Evolutionary conservation across 768 basidiomycete species (phyloP), one percentile per base, ranked within the genome.

Genomic region (Boletus barrowsii): DNA sequence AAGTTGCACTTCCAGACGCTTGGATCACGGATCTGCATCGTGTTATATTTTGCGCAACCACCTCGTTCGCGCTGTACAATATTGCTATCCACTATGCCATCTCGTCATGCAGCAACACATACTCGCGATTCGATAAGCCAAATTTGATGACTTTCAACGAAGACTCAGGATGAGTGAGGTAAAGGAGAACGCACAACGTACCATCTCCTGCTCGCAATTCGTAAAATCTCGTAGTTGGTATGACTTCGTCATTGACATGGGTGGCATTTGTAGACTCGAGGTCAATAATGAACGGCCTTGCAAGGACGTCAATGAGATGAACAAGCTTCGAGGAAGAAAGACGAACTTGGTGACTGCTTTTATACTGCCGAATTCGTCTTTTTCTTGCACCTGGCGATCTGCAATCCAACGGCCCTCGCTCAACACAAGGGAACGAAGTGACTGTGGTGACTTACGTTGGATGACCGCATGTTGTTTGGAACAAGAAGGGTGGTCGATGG

Each of bases 391-490:
- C 63, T 89, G 86, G 29, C 97, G 88, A 69, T 88, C 89, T 91
- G 60, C 29, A 51, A 52, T 52, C 47, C 5, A 37, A 54, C 49
- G 20, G 41, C 18, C 30, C 24, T 42, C 26, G 37, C 47, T 57
- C 29, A 60, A 53, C 41, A 37, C 15, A 33, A 41, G 48, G n/a
- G 24, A 43, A 24, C 51, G 13, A 50, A 17, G 37, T 17, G n/a
- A 24, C 20, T 47, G 17, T 30, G 36, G 39, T 9, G 29, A 69
- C 85, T 26, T 65, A 88, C 89, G 93, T 73, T 99, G 97, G 32
- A 99, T 88, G 3, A 87, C 97, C 15, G 97, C 94, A 66, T 99
- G 97, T 67, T 99, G 97, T 67, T 99, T 99, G 1, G 97, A 98
- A 60, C 93, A 93, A 7, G 96, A 98, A 3, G 96, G 96, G 67